phyloP scores from a whole-genome alignment of 345 rosid genomes.

The Xanthoceras sorbifolium region DNA sequence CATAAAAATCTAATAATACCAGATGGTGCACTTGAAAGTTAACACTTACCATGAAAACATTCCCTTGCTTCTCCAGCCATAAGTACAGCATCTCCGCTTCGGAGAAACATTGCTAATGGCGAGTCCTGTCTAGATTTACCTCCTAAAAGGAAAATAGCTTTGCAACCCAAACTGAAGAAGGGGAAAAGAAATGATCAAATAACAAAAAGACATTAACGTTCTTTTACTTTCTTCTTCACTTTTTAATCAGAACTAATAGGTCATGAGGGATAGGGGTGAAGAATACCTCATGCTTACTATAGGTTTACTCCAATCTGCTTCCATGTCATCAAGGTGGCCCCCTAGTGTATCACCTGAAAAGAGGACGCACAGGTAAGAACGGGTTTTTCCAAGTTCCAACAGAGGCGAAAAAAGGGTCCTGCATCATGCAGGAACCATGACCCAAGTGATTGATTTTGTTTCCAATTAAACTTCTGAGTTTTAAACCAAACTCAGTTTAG shows the following conservation, averaged over 20 bases:
- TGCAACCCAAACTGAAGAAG: slow-evolving; percentile 82
- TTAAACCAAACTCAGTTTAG: too few species aligned
- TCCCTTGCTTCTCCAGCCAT: slow-evolving; percentile 97
- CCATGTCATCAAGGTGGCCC: slow-evolving; percentile 98
- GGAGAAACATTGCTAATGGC: slow-evolving; percentile 88
- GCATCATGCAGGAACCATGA: not conserved
- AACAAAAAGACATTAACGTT: not conserved
- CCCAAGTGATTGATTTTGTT: not conserved
- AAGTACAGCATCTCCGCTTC: slow-evolving; percentile 89
- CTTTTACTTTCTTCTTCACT: not conserved
- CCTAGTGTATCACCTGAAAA: slow-evolving; percentile 87
- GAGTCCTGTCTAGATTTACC: slow-evolving; percentile 78
- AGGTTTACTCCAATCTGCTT: slow-evolving; percentile 93
- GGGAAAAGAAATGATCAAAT: slow-evolving; percentile 2
- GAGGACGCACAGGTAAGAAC: not conserved
- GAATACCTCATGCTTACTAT: slow-evolving; percentile 91
- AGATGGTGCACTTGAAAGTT: not conserved
- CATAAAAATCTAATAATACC: not conserved
- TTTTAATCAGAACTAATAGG: not conserved
- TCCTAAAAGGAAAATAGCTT: slow-evolving; percentile 91
- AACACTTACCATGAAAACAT: slow-evolving; percentile 78
- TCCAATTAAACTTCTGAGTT: not conserved
- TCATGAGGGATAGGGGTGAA: not conserved
- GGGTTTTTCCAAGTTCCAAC: not conserved
- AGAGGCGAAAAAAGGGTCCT: not conserved